phyloP scores from a whole-genome alignment of 164 flowering plant species.

The Liquidambar formosana region DNA sequence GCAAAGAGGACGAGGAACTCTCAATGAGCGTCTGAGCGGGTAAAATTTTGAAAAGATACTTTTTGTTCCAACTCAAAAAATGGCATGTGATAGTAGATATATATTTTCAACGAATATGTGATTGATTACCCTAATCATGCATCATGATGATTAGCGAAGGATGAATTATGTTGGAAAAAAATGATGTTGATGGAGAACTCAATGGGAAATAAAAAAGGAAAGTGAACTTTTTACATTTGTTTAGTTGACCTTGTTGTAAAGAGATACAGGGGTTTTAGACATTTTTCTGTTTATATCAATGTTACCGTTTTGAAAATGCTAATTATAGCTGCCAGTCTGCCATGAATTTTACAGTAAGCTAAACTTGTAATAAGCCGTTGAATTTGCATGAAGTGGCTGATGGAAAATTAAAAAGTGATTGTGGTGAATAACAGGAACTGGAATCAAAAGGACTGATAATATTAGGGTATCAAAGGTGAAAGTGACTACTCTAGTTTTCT shows the following conservation, averaged over 20 bases:
- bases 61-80: conserved; percentile 12
- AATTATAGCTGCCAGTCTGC: too few relatives aligned
- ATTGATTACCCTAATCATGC: not conserved
- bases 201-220: conserved; percentile 1
- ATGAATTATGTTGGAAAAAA: conserved; percentile 8
- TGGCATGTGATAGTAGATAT: conserved; percentile 9
- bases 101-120: not conserved
- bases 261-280: conserved; percentile 7
- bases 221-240: conserved; percentile 1
- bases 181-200: not conserved
- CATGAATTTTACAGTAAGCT: too few relatives aligned
- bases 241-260: conserved; percentile 8
- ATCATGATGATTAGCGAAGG: conserved; percentile 6
- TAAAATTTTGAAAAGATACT: conserved; percentile 17
- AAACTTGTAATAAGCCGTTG: too few relatives aligned
- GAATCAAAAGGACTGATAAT: too few relatives aligned
- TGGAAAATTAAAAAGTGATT: too few relatives aligned
- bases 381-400: too few relatives aligned
- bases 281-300: conserved; percentile 10
- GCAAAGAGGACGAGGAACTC: conserved; percentile 64
- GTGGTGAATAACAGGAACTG: too few relatives aligned
- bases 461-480: too few relatives aligned
- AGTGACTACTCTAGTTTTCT: too few relatives aligned
- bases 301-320: not conserved
- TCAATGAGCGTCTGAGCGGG: conserved; percentile 40